A percentile compares a stretch with the other conserved stretches of the same genome.
Evolutionary conservation across 768 basidiomycete genomes (phyloP).

Genomic region (Mycena vitilis): DNA sequence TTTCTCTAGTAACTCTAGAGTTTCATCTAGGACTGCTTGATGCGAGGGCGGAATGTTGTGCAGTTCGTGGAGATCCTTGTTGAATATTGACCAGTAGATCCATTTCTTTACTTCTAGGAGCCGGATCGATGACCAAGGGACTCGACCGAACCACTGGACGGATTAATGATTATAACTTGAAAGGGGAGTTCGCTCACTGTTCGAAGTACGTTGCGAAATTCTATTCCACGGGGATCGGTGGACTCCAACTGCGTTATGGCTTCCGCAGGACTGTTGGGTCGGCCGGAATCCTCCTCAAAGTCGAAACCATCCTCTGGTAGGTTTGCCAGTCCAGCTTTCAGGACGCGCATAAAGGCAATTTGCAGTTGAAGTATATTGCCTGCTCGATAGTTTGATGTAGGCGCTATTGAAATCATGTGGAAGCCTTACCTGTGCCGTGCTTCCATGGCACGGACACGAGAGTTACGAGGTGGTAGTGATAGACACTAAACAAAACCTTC

Average conservation of each 20-base stretch:
- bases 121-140: conserved; percentile 78
- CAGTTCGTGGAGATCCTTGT: conserved; percentile 66
- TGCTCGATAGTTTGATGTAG: neutral
- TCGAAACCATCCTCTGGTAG: conserved; percentile 65
- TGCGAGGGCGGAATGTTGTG: conserved; percentile 60
- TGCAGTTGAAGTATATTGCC: conserved; percentile 66
- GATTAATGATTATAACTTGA: conserved; percentile 3
- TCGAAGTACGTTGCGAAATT: conserved; percentile 76
- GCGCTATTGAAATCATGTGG: neutral
- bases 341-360: conserved; percentile 67
- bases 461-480: conserved; percentile 64
- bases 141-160: conserved; percentile 74
- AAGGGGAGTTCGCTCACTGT: conserved; percentile 53
- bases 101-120: conserved; percentile 74
- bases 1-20: conserved; percentile 73
- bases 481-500: conserved; percentile 77
- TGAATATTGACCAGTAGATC: conserved; percentile 89
- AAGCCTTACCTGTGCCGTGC: conserved; percentile 47
- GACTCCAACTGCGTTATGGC: conserved; percentile 64
- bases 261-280: conserved; percentile 74
- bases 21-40: conserved; percentile 64
- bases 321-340: conserved; percentile 72
- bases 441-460: conserved; percentile 61
- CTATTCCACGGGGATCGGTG: conserved; percentile 77
- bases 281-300: conserved; percentile 56